Percentiles rank a stretch among this genome's conserved stretches.
These are phyloP conservation scores for Eimeria necatrix DNA, from an alignment of 169 alveolate species.

Conservation along the genomic window DNA sequence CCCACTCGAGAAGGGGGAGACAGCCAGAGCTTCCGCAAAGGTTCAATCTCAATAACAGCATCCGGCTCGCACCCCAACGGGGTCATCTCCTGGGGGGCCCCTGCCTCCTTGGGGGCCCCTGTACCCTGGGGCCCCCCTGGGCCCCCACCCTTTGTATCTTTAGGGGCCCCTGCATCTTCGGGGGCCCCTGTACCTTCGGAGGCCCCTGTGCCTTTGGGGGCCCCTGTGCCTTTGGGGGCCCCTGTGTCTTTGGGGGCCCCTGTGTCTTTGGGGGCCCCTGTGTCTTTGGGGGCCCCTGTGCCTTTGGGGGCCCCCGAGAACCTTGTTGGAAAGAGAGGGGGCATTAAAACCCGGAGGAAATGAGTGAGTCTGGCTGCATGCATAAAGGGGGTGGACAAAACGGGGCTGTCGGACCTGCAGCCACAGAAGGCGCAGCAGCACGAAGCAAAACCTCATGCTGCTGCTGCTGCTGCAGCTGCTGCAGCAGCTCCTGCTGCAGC, in stretches of 20 bases:
- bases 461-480: constrained; percentile 12
- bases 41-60: not conserved
- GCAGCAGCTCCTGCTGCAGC: not conserved
- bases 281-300: not conserved
- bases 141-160: not conserved
- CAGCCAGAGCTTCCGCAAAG: constrained; percentile 41
- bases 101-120: not conserved
- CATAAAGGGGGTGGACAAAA: constrained; percentile 2
- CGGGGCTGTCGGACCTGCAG: not conserved
- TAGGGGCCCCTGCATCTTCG: no score
- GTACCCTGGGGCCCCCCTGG: not conserved
- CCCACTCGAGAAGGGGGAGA: constrained; percentile 27
- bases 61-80: not conserved
- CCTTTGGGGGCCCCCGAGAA: not conserved
- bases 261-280: not conserved
- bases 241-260: not conserved
- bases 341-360: constrained; percentile 62
- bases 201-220: no score
- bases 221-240: no score
- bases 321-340: constrained; percentile 72
- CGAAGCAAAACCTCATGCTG: not conserved
- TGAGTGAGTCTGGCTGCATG: constrained; percentile 52
- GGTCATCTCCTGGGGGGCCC: not conserved
- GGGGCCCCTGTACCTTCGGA: no score
- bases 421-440: no score